These are phyloP conservation scores for Cyphellophora attinorum DNA, from an alignment of 2,329 filamentous ascomycete species.

Conservation along the genomic window DNA sequence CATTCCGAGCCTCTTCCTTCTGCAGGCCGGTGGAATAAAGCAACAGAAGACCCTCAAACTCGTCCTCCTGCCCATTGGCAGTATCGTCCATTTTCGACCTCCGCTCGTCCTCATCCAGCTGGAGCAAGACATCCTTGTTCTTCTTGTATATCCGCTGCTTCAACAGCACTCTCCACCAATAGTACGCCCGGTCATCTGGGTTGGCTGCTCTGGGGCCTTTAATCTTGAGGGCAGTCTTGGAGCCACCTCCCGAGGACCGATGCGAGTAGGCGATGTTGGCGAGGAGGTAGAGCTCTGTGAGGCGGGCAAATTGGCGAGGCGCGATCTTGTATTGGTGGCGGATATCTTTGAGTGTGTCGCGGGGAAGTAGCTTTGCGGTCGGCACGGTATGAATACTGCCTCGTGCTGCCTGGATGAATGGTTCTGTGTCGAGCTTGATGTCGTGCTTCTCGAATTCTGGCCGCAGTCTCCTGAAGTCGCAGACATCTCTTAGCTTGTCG, in stretches of 20 bases:
- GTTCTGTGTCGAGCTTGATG: constrained; percentile 34
- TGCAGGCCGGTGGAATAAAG: constrained; percentile 25
- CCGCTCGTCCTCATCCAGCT: constrained; percentile 47
- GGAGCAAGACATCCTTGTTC: constrained; percentile 49
- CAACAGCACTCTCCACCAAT: constrained; percentile 55
- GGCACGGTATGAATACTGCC: constrained; percentile 30
- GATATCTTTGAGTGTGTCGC: constrained; percentile 38
- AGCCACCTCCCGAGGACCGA: constrained; percentile 38
- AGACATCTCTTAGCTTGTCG: constrained; percentile 54
- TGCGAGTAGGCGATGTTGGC: constrained; percentile 42
- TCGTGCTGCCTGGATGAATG: constrained; percentile 23
- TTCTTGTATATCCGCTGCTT: constrained; percentile 55
- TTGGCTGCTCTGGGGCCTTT: constrained; percentile 38
- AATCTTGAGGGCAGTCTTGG: constrained; percentile 41
- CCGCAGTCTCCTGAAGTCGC: constrained; percentile 49
- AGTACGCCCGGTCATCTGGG: constrained; percentile 49
- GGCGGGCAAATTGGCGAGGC: constrained; percentile 50
- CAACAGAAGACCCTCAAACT: constrained; percentile 47
- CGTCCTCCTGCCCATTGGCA: constrained; percentile 46
- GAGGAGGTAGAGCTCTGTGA: constrained; percentile 55
- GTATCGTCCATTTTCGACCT: constrained; percentile 52
- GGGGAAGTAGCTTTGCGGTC: constrained; percentile 46
- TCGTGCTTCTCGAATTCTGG: constrained; percentile 38
- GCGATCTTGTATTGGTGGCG: constrained; percentile 48
- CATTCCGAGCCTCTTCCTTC: constrained; percentile 17